Evolutionary conservation across 2,329 filamentous ascomycete species (phyloP), one percentile per base, ranked within the genome.

Genomic region (Nemania sp.): DNA sequence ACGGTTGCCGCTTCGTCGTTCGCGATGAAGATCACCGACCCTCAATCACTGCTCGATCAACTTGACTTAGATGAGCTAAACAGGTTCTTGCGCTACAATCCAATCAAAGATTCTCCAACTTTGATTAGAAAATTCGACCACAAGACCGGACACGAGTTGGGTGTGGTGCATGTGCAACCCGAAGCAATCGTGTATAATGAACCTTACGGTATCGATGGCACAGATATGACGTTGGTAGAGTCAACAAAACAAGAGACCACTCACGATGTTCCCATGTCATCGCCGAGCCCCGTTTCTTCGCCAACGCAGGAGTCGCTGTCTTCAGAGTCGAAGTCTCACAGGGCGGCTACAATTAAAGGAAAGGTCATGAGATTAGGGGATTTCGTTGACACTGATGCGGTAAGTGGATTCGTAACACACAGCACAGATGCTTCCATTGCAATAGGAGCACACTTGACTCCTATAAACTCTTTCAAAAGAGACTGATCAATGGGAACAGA

Each of bases 1-100:
- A 74, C 74, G 0, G 76, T 79, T 1, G 76, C 77, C 3, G 76
- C 75, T 3, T 76, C 73, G 0, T 74, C 70, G 1, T 79, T 79
- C 50, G 61, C 65, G 3, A 78, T 78, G 76, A 68, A 63, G 31
- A 61, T 77, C 5, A 71, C 68, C 2, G 56, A 64, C 1, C 63
- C 68, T 1, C 37, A 45, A 26, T 3, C 43, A 9, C n/a, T 53
- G 14, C 50, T 53, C 11, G 44, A 67, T 73, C 17, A 65, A 70
- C 46, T 48, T 57, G 20, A 67, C 68, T 5, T 37, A 41, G n/a
- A 49, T 42, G 23, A 58, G 20, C 63, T 61, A 53, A 45, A 61
- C 2, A 53, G 28, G 8, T 44, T 61, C n/a, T 61, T 61, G 37
- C 56, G 61, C 6, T 62, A 48, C 19, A 48, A 43, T 41, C 22